Evolutionary conservation across 306 rosid genomes (phyloP), one percentile per base, ranked within the genome.

Genomic region (Quercus wislizeni): DNA sequence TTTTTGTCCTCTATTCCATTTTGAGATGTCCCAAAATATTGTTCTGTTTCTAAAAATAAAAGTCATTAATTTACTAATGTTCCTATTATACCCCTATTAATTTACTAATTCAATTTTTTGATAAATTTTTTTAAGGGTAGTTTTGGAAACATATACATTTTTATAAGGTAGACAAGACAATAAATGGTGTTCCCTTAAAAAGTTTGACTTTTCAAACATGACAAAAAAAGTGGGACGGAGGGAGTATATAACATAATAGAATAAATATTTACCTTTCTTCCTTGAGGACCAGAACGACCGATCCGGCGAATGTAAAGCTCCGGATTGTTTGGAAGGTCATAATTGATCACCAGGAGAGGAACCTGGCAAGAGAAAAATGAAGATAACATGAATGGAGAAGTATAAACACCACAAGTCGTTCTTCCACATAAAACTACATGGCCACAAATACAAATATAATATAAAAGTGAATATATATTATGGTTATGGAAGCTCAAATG

Each of bases 241-340:
- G 21, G 21, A 21, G 21, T 21, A 41, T 41, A 41, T 41, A 41
- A 25, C 19, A 52, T 12, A 5, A 64, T 4, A 33, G 21, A 27
- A 68, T 12, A 73, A 69, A 71, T 90, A 41, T 41, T 8, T 8
- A 95, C 99, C 98, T 95, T 95, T 80, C 99, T 93, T 33, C 98
- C 99, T 85, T 92, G 93, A 71, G 98, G 99, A 74, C 98, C 99
- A 83, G 99, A 95, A 12, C 96, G 91, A 59, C 98, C 98, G 74
- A 95, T 95, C 21, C 96, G 88, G 80, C 91, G 96, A 77, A 95
- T 95, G 87, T 93, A 95, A 68, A 95, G 91, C 80, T 95, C 98
- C 70, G 96, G 98, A 82, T 95, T 95, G 84, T 95, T 95, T 41
- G 99, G 99, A 73, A 95, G 98, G 84, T 95, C 98, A 78, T 95